Base-by-base conservation (phyloP, 257 asterid species). In the Schizonepeta tenuifolia region DNA sequence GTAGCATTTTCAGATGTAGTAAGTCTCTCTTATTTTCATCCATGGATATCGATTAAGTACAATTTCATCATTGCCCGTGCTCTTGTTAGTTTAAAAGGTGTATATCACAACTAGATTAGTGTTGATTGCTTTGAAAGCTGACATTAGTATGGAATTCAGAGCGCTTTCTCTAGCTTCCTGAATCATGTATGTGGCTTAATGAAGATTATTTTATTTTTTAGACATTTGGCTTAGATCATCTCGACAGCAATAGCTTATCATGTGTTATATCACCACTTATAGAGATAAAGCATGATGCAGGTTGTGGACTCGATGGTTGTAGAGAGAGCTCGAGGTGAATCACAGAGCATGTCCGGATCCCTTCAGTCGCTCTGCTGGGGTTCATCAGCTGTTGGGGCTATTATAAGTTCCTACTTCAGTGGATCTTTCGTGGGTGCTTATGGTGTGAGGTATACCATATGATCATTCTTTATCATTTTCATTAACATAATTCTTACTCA, bases 271-370 rank as follows among this genome's bases (percentile, higher is more conserved):
- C 62, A 21, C 47, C 33, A 35, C 70, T 47, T 75, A 63, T 53
- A 72, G 47, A 79, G 75, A 80, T 77, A 69, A 65, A 77, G 61
- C 67, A 53, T 71, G 51, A 47, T 81, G 76, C 76, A 95, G 99
- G 99, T 95, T 71, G 99, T 95, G 70, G 99, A 91, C 86, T 95
- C 99, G 72, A 95, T 95, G 99, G 97, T 95, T 75, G 98, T 92
- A 36, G 98, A 92, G 82, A 88, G 95, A 86, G 95, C 99, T 72
- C 99, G 99, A 36, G 99, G 99, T 31, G 99, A 95, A 82, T 95
- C 98, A 59, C 99, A 95, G 67, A 95, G 97, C 83, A 83, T 88
- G 87, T 92, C 99, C 21, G 98, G 98, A 67, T 95, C 99, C 62
- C 97, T 95, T 75, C 98, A 95, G 84, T 95, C 99, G 20, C 80